These are phyloP conservation scores for Elsinoe fawcettii DNA, from an alignment of 2,329 filamentous ascomycete genomes.

Conservation along the genomic window DNA sequence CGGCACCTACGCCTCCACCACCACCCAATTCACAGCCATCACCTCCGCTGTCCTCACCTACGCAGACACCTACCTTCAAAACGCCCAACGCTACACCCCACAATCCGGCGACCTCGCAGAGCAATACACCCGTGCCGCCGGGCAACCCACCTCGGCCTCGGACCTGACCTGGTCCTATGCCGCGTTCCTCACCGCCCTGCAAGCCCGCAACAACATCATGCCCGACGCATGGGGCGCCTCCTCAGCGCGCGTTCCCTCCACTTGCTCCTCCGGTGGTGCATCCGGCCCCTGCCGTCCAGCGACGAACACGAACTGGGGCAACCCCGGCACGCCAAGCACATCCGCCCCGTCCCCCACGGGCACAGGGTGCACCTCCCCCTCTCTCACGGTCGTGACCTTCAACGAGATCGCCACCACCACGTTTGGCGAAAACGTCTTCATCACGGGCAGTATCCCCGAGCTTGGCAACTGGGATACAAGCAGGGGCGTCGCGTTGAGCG, in stretches of 20 bases:
- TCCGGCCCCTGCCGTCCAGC: slow-evolving; percentile 25
- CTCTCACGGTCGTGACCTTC: slow-evolving; percentile 51
- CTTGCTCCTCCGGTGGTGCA: slow-evolving; percentile 23
- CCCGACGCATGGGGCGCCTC: slow-evolving; percentile 51
- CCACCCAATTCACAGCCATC: slow-evolving; percentile 36
- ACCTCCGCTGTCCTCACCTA: slow-evolving; percentile 56
- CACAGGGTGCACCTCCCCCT: slow-evolving; percentile 25
- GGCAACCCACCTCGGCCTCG: slow-evolving; percentile 51
- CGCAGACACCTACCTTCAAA: slow-evolving; percentile 48
- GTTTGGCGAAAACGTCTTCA: slow-evolving; percentile 57
- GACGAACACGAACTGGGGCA: slow-evolving; percentile 27
- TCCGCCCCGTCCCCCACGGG: slow-evolving; percentile 22
- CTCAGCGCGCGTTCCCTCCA: slow-evolving; percentile 26
- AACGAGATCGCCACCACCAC: slow-evolving; percentile 49
- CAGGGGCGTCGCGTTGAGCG: slow-evolving; percentile 50
- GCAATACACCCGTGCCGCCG: slow-evolving; percentile 51
- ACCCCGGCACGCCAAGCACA: slow-evolving; percentile 26
- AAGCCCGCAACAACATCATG: slow-evolving; percentile 48
- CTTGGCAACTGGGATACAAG: slow-evolving; percentile 54
- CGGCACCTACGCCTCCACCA: slow-evolving; percentile 55
- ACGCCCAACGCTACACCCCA: slow-evolving; percentile 41
- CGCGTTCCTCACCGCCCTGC: slow-evolving; percentile 56
- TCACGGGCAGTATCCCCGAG: slow-evolving; percentile 51
- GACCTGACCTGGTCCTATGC: slow-evolving; percentile 71
- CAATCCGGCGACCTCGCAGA: slow-evolving; percentile 58